A percentile compares a stretch with the other conserved stretches of the same genome.
Conservation (phyloP, 1,284 basidiomycete species). For the Cutaneotrichosporon dermatis region DNA sequence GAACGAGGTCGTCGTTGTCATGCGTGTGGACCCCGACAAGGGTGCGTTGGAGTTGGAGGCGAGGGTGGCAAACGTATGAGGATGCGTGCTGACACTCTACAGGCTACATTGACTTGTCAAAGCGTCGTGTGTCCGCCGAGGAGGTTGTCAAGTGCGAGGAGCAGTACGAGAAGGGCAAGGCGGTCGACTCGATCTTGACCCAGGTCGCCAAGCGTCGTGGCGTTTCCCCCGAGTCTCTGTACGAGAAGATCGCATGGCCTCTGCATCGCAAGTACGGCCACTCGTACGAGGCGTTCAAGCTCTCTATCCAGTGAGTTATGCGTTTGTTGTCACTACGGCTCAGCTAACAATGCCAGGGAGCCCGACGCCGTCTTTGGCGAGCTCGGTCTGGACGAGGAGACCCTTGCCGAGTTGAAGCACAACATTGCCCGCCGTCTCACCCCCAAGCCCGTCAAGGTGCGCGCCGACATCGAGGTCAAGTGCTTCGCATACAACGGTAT, state of each 20-base stretch:
- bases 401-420: conserved; percentile 65
- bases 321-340: too few species aligned
- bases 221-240: conserved; percentile 59
- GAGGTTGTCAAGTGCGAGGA: conserved; percentile 99
- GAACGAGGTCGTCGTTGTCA: conserved; percentile 97
- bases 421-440: conserved; percentile 94
- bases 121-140: conserved; percentile 97
- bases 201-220: conserved; percentile 85
- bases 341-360: conserved; percentile 52
- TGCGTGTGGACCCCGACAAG: conserved; percentile 99
- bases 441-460: conserved; percentile 97
- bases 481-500: conserved; percentile 98
- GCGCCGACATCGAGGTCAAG: conserved; percentile 95
- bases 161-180: conserved; percentile 95
- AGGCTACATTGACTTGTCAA: conserved; percentile 99
- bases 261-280: conserved; percentile 89
- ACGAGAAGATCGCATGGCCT: conserved; percentile 91
- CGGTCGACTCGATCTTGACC: conserved; percentile 86
- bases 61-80: conserved; percentile 2
- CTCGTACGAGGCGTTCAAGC: conserved; percentile 96
- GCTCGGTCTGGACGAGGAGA: conserved; percentile 57
- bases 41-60: conserved; percentile 52
- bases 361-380: conserved; percentile 77
- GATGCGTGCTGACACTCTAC: conserved; percentile 1
- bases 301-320: conserved; percentile 58